phyloP scores from a whole-genome alignment of 805 yeast genomes.

The Candida taoyuanica region DNA sequence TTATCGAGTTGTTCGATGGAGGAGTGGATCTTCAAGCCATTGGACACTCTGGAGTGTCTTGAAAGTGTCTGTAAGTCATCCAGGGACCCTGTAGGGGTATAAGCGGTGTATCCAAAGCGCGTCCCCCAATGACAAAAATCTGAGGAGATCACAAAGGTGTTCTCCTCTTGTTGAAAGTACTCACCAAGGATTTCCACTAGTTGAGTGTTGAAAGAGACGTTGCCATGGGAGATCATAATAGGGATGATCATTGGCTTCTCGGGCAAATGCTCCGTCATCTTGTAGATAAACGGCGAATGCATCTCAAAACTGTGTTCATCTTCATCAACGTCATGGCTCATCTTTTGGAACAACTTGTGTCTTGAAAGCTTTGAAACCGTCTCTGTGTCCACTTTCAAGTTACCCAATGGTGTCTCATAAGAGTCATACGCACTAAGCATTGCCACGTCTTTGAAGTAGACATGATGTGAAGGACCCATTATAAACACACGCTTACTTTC shows the following conservation, averaged over 20 bases:
- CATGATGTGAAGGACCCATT: constrained; percentile 92
- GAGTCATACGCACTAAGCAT: constrained; percentile 45
- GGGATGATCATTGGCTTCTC: constrained; percentile 61
- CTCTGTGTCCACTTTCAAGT: constrained; percentile 58
- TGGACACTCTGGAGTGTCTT: constrained; percentile 2
- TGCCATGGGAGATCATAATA: constrained; percentile 67
- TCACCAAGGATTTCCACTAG: constrained; percentile 48
- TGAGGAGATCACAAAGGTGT: constrained; percentile 74
- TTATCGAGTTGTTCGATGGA: constrained; percentile 74
- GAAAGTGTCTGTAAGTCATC: constrained; percentile 16
- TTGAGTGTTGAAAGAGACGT: constrained; percentile 36
- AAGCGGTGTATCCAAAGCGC: constrained; percentile 55
- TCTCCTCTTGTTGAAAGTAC: constrained; percentile 47
- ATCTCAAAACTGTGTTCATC: constrained; percentile 92
- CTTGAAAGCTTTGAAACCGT: constrained; percentile 34
- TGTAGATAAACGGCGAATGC: constrained; percentile 78
- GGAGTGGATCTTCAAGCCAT: constrained; percentile 49
- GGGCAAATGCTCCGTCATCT: constrained; percentile 35
- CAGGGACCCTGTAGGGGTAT: constrained; percentile 30
- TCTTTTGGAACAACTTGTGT: constrained; percentile 42
- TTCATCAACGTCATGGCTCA: constrained; percentile 61
- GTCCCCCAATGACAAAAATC: constrained; percentile 97
- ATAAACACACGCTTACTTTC: constrained; percentile 68
- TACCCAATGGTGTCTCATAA: constrained; percentile 83
- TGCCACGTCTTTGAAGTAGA: constrained; percentile 63